Base-by-base conservation (phyloP, 1,284 basidiomycete genomes). In the Cystobasidium pallidum region DNA sequence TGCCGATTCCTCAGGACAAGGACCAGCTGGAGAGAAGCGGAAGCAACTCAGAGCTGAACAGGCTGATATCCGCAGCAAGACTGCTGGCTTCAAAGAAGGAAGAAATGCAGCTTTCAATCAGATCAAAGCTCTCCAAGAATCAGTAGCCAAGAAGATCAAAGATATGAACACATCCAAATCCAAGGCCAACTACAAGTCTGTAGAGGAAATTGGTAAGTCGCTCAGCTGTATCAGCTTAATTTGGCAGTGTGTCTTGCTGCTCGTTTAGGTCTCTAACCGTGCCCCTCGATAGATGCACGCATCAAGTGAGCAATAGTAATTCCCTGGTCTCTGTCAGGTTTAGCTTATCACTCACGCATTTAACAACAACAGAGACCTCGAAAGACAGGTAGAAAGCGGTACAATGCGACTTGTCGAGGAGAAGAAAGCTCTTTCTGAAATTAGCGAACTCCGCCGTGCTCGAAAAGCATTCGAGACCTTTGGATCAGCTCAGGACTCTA, bases 151-250 rank as follows among this genome's bases (percentile, higher is more conserved):
- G 83, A 97, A 94, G 91, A 86, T 91, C 80, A 94, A 95, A 82
- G 92, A 94, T 78, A 85, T 97, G 74, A 89, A 97, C 80, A 85
- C 89, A 43, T 85, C 89, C 34, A 91, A 89, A 81, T 83, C 86
- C 66, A 98, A 96, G 83, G 85, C 87, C 0, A 84, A 87, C n/a
- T 97, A 87, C 85, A 94, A 91, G 83, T 89, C 86, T 49, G 87
- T 90, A 28, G 87, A 86, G n/a, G 95, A 99, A 68, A 86, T 98
- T 65, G 94, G 99, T 98, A 81, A 86, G 86, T 92, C 92, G n/a
- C 82, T 6, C 13, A 39, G 13, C 36, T 7, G 13, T 39, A 39
- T 39, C 7, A 39, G 43, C 15, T 8, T 41, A 8, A 15, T 41
- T 41, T 41, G 39, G 39, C 7, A 41, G 39, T 41, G 39, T 41